phyloP scores from a whole-genome alignment of 345 rosid genomes.

The Euclidium syriacum region DNA sequence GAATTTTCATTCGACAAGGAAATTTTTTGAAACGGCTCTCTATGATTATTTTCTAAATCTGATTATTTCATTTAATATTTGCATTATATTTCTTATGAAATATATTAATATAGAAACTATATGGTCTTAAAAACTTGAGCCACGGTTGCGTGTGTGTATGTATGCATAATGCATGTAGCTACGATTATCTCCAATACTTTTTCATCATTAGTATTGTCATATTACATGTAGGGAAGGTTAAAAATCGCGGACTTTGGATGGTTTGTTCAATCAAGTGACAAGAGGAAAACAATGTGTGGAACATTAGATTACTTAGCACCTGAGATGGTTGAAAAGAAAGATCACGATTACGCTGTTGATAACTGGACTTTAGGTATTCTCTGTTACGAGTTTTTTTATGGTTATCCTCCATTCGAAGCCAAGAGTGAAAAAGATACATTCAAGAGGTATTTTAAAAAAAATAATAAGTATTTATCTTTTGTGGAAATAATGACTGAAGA shows the following conservation, averaged over 20 bases:
- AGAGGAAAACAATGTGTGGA: slow-evolving; percentile 96
- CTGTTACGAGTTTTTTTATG: slow-evolving; percentile 93
- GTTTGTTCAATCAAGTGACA: slow-evolving; percentile 93
- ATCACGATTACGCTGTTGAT: slow-evolving; percentile 88
- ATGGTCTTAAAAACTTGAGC: too few relatives aligned
- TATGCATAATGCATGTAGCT: neutral
- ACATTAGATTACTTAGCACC: slow-evolving; percentile 95
- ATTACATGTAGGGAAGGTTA: slow-evolving; percentile 58
- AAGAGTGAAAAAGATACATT: slow-evolving; percentile 79
- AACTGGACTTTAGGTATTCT: slow-evolving; percentile 94
- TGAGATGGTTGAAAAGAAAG: slow-evolving; percentile 90
- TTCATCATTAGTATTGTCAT: neutral
- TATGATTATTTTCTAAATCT: too few relatives aligned
- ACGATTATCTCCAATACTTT: too few relatives aligned
- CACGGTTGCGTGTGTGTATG: too few relatives aligned
- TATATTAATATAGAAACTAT: too few relatives aligned
- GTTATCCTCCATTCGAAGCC: slow-evolving; percentile 89
- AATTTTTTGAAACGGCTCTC: too few relatives aligned
- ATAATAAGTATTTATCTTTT: neutral
- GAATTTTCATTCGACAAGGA: too few relatives aligned
- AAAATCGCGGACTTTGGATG: slow-evolving; percentile 97
- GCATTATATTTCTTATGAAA: too few relatives aligned
- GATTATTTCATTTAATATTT: too few relatives aligned
- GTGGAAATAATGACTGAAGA: neutral
- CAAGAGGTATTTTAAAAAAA: slow-evolving; percentile 62